A percentile compares a stretch with the other conserved stretches of the same genome.
Conservation (phyloP, 176 grass and related monocot genomes). For the Oryza brachyantha region DNA sequence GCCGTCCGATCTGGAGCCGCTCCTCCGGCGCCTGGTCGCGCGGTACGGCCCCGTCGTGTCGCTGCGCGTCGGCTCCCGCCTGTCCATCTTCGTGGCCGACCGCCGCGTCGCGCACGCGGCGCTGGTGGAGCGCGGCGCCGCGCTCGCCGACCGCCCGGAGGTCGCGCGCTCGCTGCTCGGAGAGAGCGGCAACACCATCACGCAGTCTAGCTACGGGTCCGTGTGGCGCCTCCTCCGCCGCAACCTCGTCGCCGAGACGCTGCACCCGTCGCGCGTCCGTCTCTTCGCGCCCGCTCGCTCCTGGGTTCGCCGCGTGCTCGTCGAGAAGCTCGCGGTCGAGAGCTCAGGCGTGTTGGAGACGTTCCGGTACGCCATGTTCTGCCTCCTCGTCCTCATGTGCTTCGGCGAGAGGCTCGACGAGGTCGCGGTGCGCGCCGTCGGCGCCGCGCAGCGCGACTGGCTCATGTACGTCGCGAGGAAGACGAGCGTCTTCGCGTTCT, state of each 20-base stretch:
- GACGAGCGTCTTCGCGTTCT: conserved; percentile 31
- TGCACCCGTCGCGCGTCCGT: conserved; percentile 42
- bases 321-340: conserved; percentile 16
- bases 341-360: conserved; percentile 38
- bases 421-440: conserved; percentile 26
- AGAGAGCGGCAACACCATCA: conserved; percentile 35
- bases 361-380: conserved; percentile 63
- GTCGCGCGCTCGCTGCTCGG: not conserved
- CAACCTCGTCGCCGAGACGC: conserved; percentile 53
- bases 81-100: conserved; percentile 46
- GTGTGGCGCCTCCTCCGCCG: conserved; percentile 54
- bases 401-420: conserved; percentile 56
- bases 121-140: conserved; percentile 41
- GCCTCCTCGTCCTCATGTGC: conserved; percentile 66
- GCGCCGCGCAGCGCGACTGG: conserved; percentile 22
- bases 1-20: conserved; percentile 5
- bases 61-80: conserved; percentile 33
- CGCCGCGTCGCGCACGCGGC: conserved; percentile 43
- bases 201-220: conserved; percentile 36
- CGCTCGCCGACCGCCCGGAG: conserved; percentile 36
- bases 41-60: conserved; percentile 41
- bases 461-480: conserved; percentile 25
- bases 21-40: conserved; percentile 40
- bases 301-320: conserved; percentile 37
- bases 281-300: conserved; percentile 40